Conservation (phyloP, 2,329 filamentous ascomycete species). For the Claviceps africana region DNA sequence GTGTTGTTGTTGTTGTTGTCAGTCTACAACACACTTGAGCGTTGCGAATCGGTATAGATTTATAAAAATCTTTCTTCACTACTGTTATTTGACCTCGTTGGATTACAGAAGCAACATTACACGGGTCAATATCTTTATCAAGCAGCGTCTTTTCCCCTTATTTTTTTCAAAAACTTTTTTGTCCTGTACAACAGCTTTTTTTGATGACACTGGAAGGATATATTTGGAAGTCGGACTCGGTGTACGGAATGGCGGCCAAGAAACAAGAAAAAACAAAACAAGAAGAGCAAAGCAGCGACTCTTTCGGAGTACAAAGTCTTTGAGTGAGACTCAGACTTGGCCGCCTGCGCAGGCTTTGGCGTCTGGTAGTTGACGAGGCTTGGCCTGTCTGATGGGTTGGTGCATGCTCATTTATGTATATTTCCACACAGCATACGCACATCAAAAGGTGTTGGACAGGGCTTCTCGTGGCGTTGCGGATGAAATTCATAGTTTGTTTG, state of each 20-base stretch:
- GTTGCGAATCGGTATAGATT: background rate
- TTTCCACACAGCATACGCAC: conserved; percentile 29
- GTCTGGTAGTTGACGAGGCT: background rate
- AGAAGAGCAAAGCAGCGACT: background rate
- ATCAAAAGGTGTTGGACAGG: conserved; percentile 31
- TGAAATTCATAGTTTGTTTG: conserved; percentile 10
- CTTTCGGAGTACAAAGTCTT: background rate
- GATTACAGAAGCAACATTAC: background rate
- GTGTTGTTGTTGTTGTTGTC: too few relatives aligned
- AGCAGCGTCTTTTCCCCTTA: background rate
- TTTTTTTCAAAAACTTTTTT: conserved; percentile 5
- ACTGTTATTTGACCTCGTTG: background rate
- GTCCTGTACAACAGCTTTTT: conserved; percentile 16
- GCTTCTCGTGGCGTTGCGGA: conserved; percentile 15
- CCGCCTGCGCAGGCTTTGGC: background rate
- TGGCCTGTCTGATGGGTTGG: background rate
- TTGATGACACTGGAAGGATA: conserved; percentile 12
- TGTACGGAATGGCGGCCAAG: background rate
- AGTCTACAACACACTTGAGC: background rate
- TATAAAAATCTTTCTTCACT: background rate
- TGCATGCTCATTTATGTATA: conserved; percentile 23
- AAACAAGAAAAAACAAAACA: background rate
- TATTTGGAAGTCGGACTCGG: background rate
- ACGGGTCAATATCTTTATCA: background rate
- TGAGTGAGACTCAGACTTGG: background rate